These are phyloP conservation scores for Cucumis variabilis DNA, from an alignment of 331 rosid genomes.

Conservation along the genomic window DNA sequence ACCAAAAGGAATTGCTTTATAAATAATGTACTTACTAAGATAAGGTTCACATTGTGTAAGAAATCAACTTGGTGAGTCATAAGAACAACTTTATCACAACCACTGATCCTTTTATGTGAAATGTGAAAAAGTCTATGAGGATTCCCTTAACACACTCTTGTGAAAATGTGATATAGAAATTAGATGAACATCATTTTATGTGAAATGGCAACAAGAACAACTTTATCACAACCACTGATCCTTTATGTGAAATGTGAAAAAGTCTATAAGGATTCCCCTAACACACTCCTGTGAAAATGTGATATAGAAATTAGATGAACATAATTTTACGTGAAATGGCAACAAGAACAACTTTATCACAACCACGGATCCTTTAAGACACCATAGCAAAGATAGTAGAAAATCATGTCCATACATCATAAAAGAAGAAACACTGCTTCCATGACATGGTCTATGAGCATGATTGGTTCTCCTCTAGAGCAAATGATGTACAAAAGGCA, in stretches of 20 bases:
- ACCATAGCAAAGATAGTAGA: not conserved
- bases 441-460: not conserved
- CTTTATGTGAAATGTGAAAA: no score
- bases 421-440: constrained; percentile 6
- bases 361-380: not conserved
- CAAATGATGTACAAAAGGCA: not conserved
- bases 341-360: not conserved
- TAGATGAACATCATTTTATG: not conserved
- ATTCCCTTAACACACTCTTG: constrained; percentile 89
- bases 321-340: not conserved
- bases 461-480: not conserved
- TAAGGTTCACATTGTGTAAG: constrained; percentile 81
- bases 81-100: constrained; percentile 33
- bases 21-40: constrained; percentile 53
- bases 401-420: constrained; percentile 5
- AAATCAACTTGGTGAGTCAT: constrained; percentile 97
- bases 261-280: no score
- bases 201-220: not conserved
- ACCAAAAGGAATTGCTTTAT: not conserved
- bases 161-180: not conserved
- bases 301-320: not conserved
- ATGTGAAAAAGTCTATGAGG: no score
- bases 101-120: not conserved
- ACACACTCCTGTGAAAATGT: constrained; percentile 71
- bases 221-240: not conserved